phyloP scores from a whole-genome alignment of 2,329 filamentous ascomycete species.

The Talaromyces islandicus region DNA sequence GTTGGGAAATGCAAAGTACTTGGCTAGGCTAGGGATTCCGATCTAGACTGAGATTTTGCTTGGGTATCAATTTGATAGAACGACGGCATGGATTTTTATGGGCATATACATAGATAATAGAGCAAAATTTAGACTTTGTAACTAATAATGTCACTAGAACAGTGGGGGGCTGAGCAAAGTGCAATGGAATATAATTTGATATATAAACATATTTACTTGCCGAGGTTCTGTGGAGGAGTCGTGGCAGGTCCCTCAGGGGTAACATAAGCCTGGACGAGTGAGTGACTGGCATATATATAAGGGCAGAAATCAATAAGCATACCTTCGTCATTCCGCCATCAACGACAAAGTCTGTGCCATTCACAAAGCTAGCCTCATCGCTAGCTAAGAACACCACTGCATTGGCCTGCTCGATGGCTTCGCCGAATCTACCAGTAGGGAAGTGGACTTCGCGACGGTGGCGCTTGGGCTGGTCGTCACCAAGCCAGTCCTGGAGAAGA shows the following conservation, averaged over 20 bases:
- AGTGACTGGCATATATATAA: not conserved
- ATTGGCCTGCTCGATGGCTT: conserved; percentile 84
- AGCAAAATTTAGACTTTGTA: not conserved
- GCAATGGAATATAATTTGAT: not conserved
- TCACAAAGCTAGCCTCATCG: conserved; percentile 16
- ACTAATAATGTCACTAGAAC: not conserved
- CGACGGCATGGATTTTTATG: not conserved
- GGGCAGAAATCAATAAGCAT: not conserved
- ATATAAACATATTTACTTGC: conserved; percentile 10
- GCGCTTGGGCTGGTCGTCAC: conserved; percentile 77
- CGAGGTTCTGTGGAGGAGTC: conserved; percentile 48
- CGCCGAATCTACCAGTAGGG: conserved; percentile 79
- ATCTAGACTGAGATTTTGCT: not conserved
- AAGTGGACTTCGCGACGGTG: conserved; percentile 82
- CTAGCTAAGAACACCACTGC: conserved; percentile 15
- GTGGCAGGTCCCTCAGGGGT: conserved; percentile 55
- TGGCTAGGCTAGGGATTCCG: conserved; percentile 16
- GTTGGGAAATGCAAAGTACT: conserved; percentile 14
- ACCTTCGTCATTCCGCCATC: conserved; percentile 91
- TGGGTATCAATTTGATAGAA: not conserved
- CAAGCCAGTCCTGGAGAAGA: conserved; percentile 87
- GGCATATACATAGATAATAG: not conserved
- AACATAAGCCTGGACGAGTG: conserved; percentile 57
- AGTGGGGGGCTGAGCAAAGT: not conserved
- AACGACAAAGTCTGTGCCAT: conserved; percentile 76